phyloP scores from a whole-genome alignment of 257 asterid genomes.

The Scutellaria minor region DNA sequence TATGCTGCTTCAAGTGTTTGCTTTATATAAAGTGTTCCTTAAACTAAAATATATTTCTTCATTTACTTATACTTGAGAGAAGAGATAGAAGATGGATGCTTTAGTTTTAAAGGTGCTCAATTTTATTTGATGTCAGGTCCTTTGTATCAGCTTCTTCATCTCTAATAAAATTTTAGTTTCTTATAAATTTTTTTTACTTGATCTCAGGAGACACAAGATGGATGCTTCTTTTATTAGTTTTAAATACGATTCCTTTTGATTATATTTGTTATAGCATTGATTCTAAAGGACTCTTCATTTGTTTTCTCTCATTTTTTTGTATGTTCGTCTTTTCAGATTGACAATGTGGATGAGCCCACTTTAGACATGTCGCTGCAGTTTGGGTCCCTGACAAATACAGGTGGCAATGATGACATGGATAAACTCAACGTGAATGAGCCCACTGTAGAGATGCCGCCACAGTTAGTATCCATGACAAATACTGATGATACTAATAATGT shows the following conservation, averaged over 20 bases:
- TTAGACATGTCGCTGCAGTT: too few species aligned
- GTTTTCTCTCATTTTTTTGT: background rate
- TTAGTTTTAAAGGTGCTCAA: slow-evolving; percentile 1
- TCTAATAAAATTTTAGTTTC: too few species aligned
- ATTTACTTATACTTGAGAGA: slow-evolving; percentile 10
- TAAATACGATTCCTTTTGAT: slow-evolving; percentile 14
- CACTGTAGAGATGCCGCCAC: too few species aligned
- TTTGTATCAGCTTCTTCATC: too few species aligned
- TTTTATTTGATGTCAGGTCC: background rate
- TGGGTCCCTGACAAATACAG: too few species aligned
- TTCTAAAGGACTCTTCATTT: background rate
- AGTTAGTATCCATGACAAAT: too few species aligned
- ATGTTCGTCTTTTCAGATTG: slow-evolving; percentile 35
- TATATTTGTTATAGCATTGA: background rate
- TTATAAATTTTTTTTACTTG: background rate
- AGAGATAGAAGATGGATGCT: background rate
- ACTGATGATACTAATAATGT: background rate
- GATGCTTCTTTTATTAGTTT: slow-evolving; percentile 13
- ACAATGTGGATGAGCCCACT: slow-evolving; percentile 33
- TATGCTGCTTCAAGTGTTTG: slow-evolving; percentile 21
- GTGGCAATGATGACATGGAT: too few species aligned
- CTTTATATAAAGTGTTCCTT: background rate
- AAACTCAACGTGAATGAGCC: background rate
- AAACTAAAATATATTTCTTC: background rate
- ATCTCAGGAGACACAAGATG: background rate